These are phyloP conservation scores for Torulaspora globosa DNA, from an alignment of 1,139 yeast genomes.

Conservation along the genomic window DNA sequence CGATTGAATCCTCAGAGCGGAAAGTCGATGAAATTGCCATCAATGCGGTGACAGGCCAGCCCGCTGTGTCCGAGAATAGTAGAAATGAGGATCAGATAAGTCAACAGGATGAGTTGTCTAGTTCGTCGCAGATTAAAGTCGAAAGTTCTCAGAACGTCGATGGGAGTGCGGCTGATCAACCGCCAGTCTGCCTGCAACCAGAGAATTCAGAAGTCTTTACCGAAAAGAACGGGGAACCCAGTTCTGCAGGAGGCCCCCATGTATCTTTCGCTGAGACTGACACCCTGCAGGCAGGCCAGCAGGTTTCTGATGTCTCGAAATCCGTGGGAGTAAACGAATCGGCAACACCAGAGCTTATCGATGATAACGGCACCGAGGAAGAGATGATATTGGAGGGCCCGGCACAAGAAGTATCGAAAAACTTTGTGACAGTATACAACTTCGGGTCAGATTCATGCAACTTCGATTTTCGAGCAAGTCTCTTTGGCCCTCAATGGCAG, in stretches of 20 bases:
- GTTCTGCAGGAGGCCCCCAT: background rate
- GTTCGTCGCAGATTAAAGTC: background rate
- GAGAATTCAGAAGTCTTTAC: background rate
- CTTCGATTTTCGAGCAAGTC: conserved; percentile 43
- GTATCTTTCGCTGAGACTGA: background rate
- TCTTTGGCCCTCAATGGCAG: conserved; percentile 60
- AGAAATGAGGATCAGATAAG: background rate
- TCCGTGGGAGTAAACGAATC: background rate
- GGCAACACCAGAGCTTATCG: conserved; percentile 10
- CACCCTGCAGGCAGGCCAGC: background rate
- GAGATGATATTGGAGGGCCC: conserved; percentile 56
- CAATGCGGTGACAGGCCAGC: background rate
- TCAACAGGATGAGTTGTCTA: background rate
- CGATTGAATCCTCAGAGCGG: background rate
- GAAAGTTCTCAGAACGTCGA: background rate
- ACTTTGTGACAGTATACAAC: conserved; percentile 47
- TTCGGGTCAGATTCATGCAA: conserved; percentile 41
- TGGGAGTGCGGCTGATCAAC: background rate
- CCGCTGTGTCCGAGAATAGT: background rate
- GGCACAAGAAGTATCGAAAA: conserved; percentile 51
- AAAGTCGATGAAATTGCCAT: background rate
- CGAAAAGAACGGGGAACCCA: background rate
- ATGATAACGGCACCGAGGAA: conserved; percentile 17
- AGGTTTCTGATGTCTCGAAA: background rate
- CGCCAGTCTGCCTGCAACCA: background rate